Evolutionary conservation across 805 yeast genomes (phyloP).

Genomic region (Kodamaea jinghongensis): DNA sequence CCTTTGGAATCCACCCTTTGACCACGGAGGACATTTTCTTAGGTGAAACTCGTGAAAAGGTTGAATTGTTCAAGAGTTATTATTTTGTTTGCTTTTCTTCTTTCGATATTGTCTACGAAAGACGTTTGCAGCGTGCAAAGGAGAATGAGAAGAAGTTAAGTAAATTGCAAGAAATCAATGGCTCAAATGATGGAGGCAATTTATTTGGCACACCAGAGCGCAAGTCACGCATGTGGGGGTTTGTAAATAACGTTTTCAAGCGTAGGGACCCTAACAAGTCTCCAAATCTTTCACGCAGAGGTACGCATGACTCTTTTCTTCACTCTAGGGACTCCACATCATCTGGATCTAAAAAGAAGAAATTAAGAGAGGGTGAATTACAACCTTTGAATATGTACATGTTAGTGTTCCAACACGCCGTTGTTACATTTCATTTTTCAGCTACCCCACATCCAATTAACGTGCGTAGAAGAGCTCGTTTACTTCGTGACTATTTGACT

Average conservation of each 20-base stretch:
- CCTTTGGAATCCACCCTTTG: conserved; percentile 93
- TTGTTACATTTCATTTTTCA: conserved; percentile 87
- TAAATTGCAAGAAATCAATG: conserved; percentile 35
- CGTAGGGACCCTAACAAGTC: conserved; percentile 10
- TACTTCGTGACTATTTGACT: conserved; percentile 81
- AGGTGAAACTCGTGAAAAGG: conserved; percentile 94
- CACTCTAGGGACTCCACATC: conserved; percentile 19
- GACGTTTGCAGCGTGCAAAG: conserved; percentile 49
- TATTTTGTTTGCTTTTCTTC: conserved; percentile 82
- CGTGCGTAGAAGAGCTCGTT: conserved; percentile 88
- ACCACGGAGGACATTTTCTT: conserved; percentile 93
- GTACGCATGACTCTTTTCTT: conserved; percentile 2
- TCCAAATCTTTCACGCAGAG: conserved; percentile 4
- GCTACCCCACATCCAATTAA: conserved; percentile 96
- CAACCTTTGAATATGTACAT: conserved; percentile 91
- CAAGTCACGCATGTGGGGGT: conserved; percentile 15
- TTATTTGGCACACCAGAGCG: conserved; percentile 17
- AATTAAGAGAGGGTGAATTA: conserved; percentile 53
- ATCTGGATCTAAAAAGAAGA: conserved; percentile 25
- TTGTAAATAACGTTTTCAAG: conserved; percentile 6
- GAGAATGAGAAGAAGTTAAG: conserved; percentile 41
- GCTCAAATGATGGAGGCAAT: conserved; percentile 14
- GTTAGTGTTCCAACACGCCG: conserved; percentile 87
- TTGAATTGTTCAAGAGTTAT: conserved; percentile 86
- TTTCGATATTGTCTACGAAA: conserved; percentile 67